Evolutionary conservation across 23 red algal genomes (phyloP), one percentile per base, ranked within the genome.

Genomic region (Gracilaria gracilis): DNA sequence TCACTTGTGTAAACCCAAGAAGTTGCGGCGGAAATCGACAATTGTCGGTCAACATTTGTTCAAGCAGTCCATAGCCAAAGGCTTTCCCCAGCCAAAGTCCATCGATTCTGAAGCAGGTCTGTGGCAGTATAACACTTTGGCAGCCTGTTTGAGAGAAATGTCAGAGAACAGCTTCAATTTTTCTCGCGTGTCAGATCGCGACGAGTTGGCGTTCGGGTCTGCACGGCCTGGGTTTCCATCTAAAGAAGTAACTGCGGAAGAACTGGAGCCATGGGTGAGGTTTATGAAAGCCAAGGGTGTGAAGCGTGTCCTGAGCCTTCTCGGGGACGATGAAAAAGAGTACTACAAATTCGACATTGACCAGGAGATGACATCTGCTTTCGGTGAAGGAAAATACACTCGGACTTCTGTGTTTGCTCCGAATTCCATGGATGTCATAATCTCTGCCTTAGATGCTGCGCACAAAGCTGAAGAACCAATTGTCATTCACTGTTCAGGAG

Each of bases 401-500:
- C 64, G 83, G 5, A 87, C 83, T 17, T 87, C 83, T n/a, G 83
- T 87, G 23, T 87, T 87, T 66, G 67, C 23, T 38, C 49, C 83
- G 44, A 31, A 87, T 35, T 87, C 83, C 4, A 59, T 39, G 27
- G 40, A 53, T 47, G 25, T 75, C 27, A 87, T 87, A 66, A 16
- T 47, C 11, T 33, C 40, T 66, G 83, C 83, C 23, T 51, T 87
- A 16, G 62, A 57, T 37, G 48, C 65, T 53, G 83, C 83, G 23
- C 32, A 51, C 28, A 66, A 73, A 55, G 35, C 65, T 0, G 28
- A 55, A 47, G 83, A 87, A 47, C 46, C 83, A 23, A 87, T 87
- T 55, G 83, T 87, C 9, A 87, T 87, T 16, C 83, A 87, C 37
- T 87, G 83, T 48, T 87, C 83, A 15, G 83, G 83, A 48, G 83